Evolutionary conservation across 139 green algal species (phyloP), one percentile per base, ranked within the genome.

Genomic region (Spirogloea muscicola): DNA sequence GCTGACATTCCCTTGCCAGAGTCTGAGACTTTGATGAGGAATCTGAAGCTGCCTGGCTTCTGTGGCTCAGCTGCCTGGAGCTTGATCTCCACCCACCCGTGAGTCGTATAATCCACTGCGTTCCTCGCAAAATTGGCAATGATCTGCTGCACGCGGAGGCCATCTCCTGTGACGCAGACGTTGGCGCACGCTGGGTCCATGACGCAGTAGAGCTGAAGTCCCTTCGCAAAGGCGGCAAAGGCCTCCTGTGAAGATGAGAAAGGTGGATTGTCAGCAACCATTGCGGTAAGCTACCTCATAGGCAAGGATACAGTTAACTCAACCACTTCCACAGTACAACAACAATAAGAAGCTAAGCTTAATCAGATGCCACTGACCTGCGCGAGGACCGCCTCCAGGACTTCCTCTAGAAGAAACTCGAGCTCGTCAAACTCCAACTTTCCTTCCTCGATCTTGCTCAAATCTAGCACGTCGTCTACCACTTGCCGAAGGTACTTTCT

Each of bases 401-500:
- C 51, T 40, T 43, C 34, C 10, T 51, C 29, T 10, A 79, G 31
- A 3, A 37, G 36, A 29, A 79, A 79, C 13, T 58, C 3, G 0
- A 57, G 18, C 9, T 13, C 18, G 27, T 79, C 40, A 38, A 72
- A 25, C 58, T 73, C 71, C n/a, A n/a, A n/a, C n/a, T 79, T 79
- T 4, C 71, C 71, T 40, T 79, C 58, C 51, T 79, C 71, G 3
- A 79, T 72, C 16, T 72, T 60, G 39, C 37, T 73, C 39, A 79
- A 13, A 29, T 79, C 71, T 59, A 79, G 41, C 18, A 72, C 60
- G 9, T 75, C 68, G 51, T 72, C 71, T 10, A 79, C 71, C 1
- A 76, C 34, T 1, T 51, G 3, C 1, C 51, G 46, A 1, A 74
- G 52, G 52, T 74, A 74, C 34, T 68, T 74, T 18, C 65, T 74